These are phyloP conservation scores for Erodium texanum DNA, from an alignment of 441 rosid species.

Conservation along the genomic window DNA sequence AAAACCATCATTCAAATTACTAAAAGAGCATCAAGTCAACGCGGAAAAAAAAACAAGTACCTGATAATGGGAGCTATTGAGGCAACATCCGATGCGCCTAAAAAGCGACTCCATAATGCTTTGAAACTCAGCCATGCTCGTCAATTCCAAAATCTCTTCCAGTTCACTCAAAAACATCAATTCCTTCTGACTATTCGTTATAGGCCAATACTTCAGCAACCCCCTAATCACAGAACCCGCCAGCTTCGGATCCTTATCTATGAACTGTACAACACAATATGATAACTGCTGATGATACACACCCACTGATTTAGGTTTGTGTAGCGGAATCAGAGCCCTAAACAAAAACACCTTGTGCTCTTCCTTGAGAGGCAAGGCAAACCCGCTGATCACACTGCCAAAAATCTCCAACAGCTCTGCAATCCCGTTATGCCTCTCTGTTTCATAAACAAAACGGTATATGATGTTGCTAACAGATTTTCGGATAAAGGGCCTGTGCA, in stretches of 20 bases:
- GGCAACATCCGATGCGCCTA: slow-evolving; percentile 54
- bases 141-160: slow-evolving; percentile 72
- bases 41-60: slow-evolving; percentile 20
- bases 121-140: slow-evolving; percentile 49
- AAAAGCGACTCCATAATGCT: slow-evolving; percentile 52
- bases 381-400: slow-evolving; percentile 68
- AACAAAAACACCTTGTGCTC: slow-evolving; percentile 57
- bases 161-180: slow-evolving; percentile 73
- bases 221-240: slow-evolving; percentile 48
- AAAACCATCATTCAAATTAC: background rate
- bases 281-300: slow-evolving; percentile 64
- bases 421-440: slow-evolving; percentile 60
- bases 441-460: slow-evolving; percentile 61
- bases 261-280: slow-evolving; percentile 58
- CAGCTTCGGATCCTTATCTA: slow-evolving; percentile 60
- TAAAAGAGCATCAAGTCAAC: background rate
- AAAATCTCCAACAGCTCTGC: slow-evolving; percentile 69
- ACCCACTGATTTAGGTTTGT: slow-evolving; percentile 63
- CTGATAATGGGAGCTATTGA: slow-evolving; percentile 70
- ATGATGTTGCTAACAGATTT: slow-evolving; percentile 65
- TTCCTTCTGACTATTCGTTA: slow-evolving; percentile 79
- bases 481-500: slow-evolving; percentile 52
- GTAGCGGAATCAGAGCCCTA: slow-evolving; percentile 63
- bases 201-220: slow-evolving; percentile 65
- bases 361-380: slow-evolving; percentile 70